Base-by-base conservation (phyloP, 1,284 basidiomycete genomes). In the Puccinia triticina region DNA sequence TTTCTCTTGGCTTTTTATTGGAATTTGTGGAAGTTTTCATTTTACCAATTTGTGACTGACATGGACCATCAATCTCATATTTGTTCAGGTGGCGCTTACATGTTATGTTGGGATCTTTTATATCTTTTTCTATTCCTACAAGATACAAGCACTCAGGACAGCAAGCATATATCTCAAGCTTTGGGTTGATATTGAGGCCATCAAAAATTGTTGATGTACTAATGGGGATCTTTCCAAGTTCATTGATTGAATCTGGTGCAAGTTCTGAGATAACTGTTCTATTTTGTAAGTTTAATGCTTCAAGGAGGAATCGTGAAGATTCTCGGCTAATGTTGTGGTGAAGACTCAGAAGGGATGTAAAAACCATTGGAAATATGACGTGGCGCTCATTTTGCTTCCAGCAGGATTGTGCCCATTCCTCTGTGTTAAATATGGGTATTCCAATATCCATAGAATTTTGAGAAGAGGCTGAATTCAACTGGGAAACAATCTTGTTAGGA, bases 241-340 rank as follows among this genome's bases (percentile, higher is more conserved):
- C 7, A 53, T 48, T 18, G 23, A 72, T 72, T 72, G 69, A 72
- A 32, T 32, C 14, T 32, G 69, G 69, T 7, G n/a, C 12, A 50
- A 72, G 53, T 53, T 72, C 69, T 40, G 69, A 48, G 23, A 72
- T 1, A 23, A 50, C 69, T 53, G 53, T 23, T 29, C n/a, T 32
- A n/a, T 72, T 72, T 50, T 72, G 69, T 32, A 72, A 16, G 29
- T 72, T 72, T 34, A 72, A 50, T 72, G 46, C n/a, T 53, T 72
- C 48, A 16, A 72, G 43, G 11, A 72, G 46, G 18, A 72, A 72
- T 18, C 32, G 11, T 46, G 69, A 72, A 50, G 69, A 26, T 10
- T 72, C 69, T 53, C 48, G 46, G 40, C 46, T 72, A n/a, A 72
- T 72, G 43, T 72, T 72, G 18, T 50, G 46, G 53, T 16, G 32